Conservation (phyloP, 2,329 filamentous ascomycete species). For the Ceratocystis variospora region DNA sequence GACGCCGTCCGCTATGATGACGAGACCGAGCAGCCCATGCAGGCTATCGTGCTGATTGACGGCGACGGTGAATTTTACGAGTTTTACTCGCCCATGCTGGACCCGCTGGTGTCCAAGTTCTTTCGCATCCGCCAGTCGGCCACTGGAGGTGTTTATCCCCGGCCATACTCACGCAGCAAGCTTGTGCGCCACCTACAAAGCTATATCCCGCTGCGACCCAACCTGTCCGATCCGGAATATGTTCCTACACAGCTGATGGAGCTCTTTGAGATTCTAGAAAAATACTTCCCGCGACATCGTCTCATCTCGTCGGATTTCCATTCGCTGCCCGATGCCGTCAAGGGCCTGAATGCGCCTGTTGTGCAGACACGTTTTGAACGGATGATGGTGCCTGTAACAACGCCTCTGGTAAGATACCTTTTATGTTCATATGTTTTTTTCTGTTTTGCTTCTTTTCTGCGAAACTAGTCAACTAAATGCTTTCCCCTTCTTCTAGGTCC, state of each 20-base stretch:
- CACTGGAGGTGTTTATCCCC: slow-evolving; percentile 47
- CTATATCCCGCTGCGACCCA: slow-evolving; percentile 55
- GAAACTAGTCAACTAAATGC: not conserved
- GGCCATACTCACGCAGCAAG: slow-evolving; percentile 42
- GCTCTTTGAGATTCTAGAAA: slow-evolving; percentile 83
- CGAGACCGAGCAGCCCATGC: slow-evolving; percentile 62
- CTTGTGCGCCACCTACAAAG: slow-evolving; percentile 48
- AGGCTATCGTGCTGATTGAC: slow-evolving; percentile 81
- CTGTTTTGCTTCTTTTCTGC: not conserved
- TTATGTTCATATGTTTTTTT: not conserved
- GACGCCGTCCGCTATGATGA: slow-evolving; percentile 69
- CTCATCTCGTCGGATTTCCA: slow-evolving; percentile 86
- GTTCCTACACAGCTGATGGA: slow-evolving; percentile 90
- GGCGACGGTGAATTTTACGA: slow-evolving; percentile 80
- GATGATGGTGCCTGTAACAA: slow-evolving; percentile 75
- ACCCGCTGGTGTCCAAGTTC: slow-evolving; percentile 71
- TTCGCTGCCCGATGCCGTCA: slow-evolving; percentile 65
- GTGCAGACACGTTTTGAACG: slow-evolving; percentile 89
- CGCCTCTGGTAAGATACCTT: slow-evolving; percentile 57
- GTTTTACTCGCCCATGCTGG: slow-evolving; percentile 70
- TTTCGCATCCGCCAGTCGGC: slow-evolving; percentile 73
- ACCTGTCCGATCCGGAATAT: slow-evolving; percentile 76
- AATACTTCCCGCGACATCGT: slow-evolving; percentile 79
- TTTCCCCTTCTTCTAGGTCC: slow-evolving; percentile 45
- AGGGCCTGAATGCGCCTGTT: slow-evolving; percentile 80